Percentiles rank a stretch among this genome's conserved stretches.
phyloP scores from a whole-genome alignment of 306 rosid genomes.

The Arachis stenosperma region DNA sequence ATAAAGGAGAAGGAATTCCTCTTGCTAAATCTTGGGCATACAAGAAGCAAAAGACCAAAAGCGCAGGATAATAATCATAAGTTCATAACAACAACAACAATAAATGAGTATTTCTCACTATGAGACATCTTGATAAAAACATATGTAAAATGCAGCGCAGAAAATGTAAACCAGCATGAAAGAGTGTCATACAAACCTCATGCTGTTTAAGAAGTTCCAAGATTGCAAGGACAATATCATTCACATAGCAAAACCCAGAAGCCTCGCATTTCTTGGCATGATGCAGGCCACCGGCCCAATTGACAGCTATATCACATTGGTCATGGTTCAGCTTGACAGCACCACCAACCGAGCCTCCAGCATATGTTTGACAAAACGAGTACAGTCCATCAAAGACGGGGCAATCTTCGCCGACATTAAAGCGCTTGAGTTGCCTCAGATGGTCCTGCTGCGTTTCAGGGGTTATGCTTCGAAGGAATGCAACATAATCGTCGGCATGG shows the following conservation, averaged over 20 bases:
- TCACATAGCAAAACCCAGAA: slow-evolving; percentile 88
- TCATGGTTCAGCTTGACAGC: slow-evolving; percentile 82
- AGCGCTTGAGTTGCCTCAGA: slow-evolving; percentile 83
- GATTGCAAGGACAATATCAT: slow-evolving; percentile 81
- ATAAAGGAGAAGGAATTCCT: background rate
- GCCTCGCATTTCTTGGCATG: slow-evolving; percentile 95
- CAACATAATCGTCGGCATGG: slow-evolving; percentile 86
- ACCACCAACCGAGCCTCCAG: slow-evolving; percentile 96
- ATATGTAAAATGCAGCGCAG: slow-evolving; percentile 7
- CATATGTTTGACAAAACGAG: slow-evolving; percentile 83
- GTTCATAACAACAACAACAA: too few relatives aligned
- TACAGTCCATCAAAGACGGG: slow-evolving; percentile 89
- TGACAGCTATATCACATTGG: slow-evolving; percentile 80
- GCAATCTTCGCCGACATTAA: slow-evolving; percentile 91
- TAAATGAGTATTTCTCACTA: too few relatives aligned
- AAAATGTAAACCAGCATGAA: slow-evolving; percentile 14
- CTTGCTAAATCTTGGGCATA: background rate
- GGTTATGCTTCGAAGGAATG: slow-evolving; percentile 77
- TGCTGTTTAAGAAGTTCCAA: slow-evolving; percentile 85
- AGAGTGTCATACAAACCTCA: slow-evolving; percentile 56
- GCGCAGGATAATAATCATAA: too few relatives aligned
- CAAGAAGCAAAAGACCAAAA: background rate
- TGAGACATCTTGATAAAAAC: slow-evolving; percentile 11
- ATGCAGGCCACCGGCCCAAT: slow-evolving; percentile 91
- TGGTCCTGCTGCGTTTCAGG: slow-evolving; percentile 93